phyloP scores from a whole-genome alignment of 306 rosid genomes.

The Rubus idaeus region DNA sequence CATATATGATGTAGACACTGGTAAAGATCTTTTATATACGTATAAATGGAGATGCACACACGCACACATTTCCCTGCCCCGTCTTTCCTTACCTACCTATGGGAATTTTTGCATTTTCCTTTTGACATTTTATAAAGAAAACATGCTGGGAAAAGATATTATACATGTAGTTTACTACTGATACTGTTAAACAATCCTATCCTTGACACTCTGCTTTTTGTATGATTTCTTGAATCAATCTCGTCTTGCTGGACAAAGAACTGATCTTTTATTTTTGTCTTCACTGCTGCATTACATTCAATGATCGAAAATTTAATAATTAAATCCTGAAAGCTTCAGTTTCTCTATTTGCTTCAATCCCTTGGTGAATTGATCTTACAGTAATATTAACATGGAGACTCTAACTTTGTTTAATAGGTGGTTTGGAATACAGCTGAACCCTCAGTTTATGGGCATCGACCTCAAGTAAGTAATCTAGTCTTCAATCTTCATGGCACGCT shows the following conservation, averaged over 20 bases:
- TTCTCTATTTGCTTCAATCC: conserved; percentile 18
- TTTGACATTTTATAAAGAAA: neutral
- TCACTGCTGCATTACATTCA: neutral
- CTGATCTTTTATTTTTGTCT: neutral
- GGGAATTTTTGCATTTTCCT: neutral
- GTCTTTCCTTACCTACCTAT: neutral
- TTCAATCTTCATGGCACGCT: conserved; percentile 6
- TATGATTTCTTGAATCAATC: neutral
- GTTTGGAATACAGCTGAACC: conserved; percentile 96
- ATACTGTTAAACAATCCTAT: neutral
- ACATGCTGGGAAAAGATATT: neutral
- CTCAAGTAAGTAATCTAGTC: conserved; percentile 79
- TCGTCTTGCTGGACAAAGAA: neutral
- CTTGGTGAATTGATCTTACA: conserved; percentile 18
- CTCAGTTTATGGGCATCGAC: conserved; percentile 85
- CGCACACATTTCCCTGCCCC: neutral
- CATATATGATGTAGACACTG: neutral
- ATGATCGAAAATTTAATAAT: neutral
- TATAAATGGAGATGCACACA: neutral
- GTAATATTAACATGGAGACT: conserved; percentile 21
- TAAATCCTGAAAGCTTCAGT: conserved; percentile 2
- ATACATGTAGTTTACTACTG: neutral
- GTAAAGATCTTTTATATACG: neutral
- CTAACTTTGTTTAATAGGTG: conserved; percentile 60
- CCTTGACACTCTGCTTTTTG: neutral